A percentile compares a stretch with the other conserved stretches of the same genome.
These are phyloP conservation scores for Spizellomyces punctatus DNA, from an alignment of 192 early-diverging fungal genomes.

Conservation along the genomic window DNA sequence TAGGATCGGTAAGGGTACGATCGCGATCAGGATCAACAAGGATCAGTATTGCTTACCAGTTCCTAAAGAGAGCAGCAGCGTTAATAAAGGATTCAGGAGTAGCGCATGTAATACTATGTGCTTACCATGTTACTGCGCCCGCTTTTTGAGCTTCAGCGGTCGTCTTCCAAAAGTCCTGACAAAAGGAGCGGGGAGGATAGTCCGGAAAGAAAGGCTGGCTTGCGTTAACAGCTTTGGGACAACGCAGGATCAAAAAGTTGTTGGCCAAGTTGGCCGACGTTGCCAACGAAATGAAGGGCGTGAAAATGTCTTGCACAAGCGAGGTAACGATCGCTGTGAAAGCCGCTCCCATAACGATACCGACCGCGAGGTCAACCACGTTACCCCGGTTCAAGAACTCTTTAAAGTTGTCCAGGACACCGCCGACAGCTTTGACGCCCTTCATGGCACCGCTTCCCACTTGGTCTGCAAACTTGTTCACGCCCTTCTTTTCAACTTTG, in stretches of 20 bases:
- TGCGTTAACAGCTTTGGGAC: conserved; percentile 16
- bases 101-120: neutral
- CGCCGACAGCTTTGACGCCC: conserved; percentile 50
- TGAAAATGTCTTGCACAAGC: conserved; percentile 20
- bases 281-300: conserved; percentile 59
- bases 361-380: conserved; percentile 68
- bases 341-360: conserved; percentile 70
- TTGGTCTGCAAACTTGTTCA: neutral
- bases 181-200: neutral
- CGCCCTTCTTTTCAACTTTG: neutral
- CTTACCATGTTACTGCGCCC: conserved; percentile 46
- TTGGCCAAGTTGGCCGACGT: conserved; percentile 43
- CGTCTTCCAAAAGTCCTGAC: conserved; percentile 16
- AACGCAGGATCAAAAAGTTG: conserved; percentile 34
- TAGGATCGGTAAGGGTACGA: no score
- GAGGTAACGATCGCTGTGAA: conserved; percentile 56
- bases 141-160: conserved; percentile 43
- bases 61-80: no score
- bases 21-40: no score
- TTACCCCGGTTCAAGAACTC: conserved; percentile 58
- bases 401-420: conserved; percentile 59
- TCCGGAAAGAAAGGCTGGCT: neutral
- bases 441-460: conserved; percentile 2
- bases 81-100: neutral
- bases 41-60: neutral